A percentile compares a stretch with the other conserved stretches of the same genome.
phyloP scores from a whole-genome alignment of 2,329 filamentous ascomycete genomes.

The Stachybotrys chartarum region DNA sequence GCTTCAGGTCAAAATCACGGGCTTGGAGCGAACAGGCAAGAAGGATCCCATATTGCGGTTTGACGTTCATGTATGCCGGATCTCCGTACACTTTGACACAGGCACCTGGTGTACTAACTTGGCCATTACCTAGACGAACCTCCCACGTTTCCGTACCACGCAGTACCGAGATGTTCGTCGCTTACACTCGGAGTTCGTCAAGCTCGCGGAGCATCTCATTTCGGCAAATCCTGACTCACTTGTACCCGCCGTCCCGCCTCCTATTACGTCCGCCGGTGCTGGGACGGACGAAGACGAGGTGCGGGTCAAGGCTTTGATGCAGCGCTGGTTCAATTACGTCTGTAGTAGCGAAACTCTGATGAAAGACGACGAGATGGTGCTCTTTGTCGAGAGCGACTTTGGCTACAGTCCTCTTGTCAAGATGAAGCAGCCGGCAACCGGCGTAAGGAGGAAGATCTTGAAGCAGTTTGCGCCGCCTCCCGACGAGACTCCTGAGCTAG shows the following conservation, averaged over 20 bases:
- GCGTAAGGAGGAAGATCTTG: conserved; percentile 86
- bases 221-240: conserved; percentile 96
- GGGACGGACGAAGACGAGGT: conserved; percentile 94
- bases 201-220: conserved; percentile 91
- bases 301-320: conserved; percentile 80
- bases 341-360: conserved; percentile 89
- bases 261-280: conserved; percentile 87
- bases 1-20: conserved; percentile 91
- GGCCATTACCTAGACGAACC: conserved; percentile 66
- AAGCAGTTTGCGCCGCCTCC: conserved; percentile 98
- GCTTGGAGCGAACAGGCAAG: conserved; percentile 83
- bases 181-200: conserved; percentile 90
- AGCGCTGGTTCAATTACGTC: conserved; percentile 92
- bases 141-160: conserved; percentile 95
- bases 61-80: conserved; percentile 73
- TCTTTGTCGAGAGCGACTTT: conserved; percentile 99
- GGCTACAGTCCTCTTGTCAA: conserved; percentile 94
- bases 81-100: too few species aligned
- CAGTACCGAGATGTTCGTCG: conserved; percentile 97
- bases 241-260: conserved; percentile 88
- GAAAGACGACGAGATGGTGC: conserved; percentile 91
- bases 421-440: conserved; percentile 94
- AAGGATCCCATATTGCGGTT: conserved; percentile 94
- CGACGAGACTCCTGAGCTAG: conserved; percentile 91
- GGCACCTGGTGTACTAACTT: too few species aligned